Evolutionary conservation across 768 basidiomycete species (phyloP), one percentile per base, ranked within the genome.

Genomic region (Termitomyces sp.): DNA sequence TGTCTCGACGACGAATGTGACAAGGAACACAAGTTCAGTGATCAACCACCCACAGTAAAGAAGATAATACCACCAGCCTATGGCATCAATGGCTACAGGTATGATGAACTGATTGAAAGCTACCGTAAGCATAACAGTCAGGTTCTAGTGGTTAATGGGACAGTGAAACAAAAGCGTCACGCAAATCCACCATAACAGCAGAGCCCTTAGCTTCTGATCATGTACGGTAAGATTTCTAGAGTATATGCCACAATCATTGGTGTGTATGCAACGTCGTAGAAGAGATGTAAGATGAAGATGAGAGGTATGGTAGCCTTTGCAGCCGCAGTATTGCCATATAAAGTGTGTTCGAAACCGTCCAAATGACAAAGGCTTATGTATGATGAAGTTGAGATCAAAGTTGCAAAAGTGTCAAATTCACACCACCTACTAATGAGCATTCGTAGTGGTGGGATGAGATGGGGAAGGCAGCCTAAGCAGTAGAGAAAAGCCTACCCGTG

Each of bases 51-150:
- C 84, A 57, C 82, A 82, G 61, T 85, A 78, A 15, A 80, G 79
- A 26, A 86, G 66, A 58, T 86, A 85, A 55, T 83, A 82, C 71
- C 76, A 75, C 81, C 82, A 83, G 49, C 74, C 74, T 21, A 83
- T 76, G 10, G 74, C 74, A 5, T 74, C 70, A 22, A 92, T 70
- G 1, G 89, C 90, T 73, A 84, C 82, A 7, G 90, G 88, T 61
- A 91, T 91, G 46, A 89, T 80, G 52, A 89, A 87, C 64, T 87
- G 86, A 62, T 88, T 92, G 69, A 93, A 86, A 2, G 88, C 85
- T 26, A 88, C 72, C 2, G 85, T 81, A 37, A 87, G 71, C 62
- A 80, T 84, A 28, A 88, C 74, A 5, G 74, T 74, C 49, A 88
- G 69, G 65, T 85, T 87, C 85, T 86, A 60, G 5, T 52, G 35